Evolutionary conservation across 163 green algal genomes (phyloP).

Genomic region (Scenedesmus sp.): DNA sequence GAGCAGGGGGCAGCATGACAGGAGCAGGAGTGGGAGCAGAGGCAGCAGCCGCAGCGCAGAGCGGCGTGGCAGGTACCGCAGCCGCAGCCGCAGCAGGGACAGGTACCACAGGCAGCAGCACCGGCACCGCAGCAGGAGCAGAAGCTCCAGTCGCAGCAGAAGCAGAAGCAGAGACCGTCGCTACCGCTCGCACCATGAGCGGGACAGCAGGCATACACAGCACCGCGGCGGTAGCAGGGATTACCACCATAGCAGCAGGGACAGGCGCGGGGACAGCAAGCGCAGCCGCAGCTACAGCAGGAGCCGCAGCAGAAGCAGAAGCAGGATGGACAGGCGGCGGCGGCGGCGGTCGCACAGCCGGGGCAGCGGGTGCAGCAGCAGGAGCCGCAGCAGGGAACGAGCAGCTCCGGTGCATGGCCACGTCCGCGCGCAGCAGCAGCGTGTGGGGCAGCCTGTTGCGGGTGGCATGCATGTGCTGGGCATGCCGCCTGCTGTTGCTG

Average conservation of each 20-base stretch:
- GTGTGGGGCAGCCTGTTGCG: background rate
- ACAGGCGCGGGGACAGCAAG: background rate
- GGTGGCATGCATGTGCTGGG: background rate
- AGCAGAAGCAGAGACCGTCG: constrained; percentile 18
- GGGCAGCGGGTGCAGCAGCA: constrained; percentile 9
- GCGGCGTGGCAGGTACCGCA: background rate
- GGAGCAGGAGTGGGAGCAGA: background rate
- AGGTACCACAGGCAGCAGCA: constrained; percentile 5
- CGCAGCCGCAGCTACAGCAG: constrained; percentile 1
- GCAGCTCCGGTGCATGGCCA: background rate
- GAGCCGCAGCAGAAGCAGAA: background rate
- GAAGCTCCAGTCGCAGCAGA: background rate
- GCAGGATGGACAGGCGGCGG: background rate
- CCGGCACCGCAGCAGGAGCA: constrained; percentile 13
- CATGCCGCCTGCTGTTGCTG: background rate
- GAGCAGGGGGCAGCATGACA: constrained; percentile 4
- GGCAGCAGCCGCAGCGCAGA: constrained; percentile 21
- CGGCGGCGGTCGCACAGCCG: background rate
- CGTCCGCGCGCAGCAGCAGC: background rate
- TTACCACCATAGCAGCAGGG: background rate
- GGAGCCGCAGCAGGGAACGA: background rate
- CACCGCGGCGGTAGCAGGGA: background rate
- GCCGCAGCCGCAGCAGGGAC: constrained; percentile 32
- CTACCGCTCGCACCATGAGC: background rate
- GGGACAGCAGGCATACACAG: background rate